Evolutionary conservation across 2,329 filamentous ascomycete genomes (phyloP), one percentile per base, ranked within the genome.

Genomic region (Venturia nashicola): DNA sequence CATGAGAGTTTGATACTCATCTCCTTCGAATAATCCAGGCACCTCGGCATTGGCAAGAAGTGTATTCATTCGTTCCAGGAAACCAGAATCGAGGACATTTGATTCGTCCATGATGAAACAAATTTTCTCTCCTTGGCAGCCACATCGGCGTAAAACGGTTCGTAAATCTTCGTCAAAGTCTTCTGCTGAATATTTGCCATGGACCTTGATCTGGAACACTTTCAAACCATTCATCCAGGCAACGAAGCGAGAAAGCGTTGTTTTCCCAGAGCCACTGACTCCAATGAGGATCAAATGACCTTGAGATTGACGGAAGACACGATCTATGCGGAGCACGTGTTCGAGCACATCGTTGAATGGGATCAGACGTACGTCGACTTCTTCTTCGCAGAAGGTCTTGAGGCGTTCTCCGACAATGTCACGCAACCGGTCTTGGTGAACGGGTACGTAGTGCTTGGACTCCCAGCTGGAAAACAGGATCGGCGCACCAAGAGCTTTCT

Each of bases 91-190:
- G 36, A 99, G 83, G 43, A 99, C 94, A 71, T 99, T 99, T 11
- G 93, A 89, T 78, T 99, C 94, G 73, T 99, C 94, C 92, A 99
- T 97, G 79, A 99, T 97, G 80, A 99, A 99, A 78, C 95, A 99
- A 60, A 99, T 96, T 81, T 97, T 97, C 75, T 99, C 94, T 43
- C 94, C 94, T 80, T 97, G 97, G 80, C 93, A 97, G 67, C 94
- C 94, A 70, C 91, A 95, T 65, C 94, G 86, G 57, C 94, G 88
- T 48, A 99, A 84, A 9, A 99, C 94, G 72, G 92, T 93, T 68
- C 95, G 86, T 43, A 99, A 80, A 75, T 99, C 94, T 65, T 99
- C 95, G 72, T 99, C 94, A 72, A 99, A 99, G 77, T 99, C 94
- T 73, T 97, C 94, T 1, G 90, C 90, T 18, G 94, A 97, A 77